Evolutionary conservation across 441 rosid species (phyloP), one percentile per base, ranked within the genome.

Genomic region (Eutrema salsugineum): DNA sequence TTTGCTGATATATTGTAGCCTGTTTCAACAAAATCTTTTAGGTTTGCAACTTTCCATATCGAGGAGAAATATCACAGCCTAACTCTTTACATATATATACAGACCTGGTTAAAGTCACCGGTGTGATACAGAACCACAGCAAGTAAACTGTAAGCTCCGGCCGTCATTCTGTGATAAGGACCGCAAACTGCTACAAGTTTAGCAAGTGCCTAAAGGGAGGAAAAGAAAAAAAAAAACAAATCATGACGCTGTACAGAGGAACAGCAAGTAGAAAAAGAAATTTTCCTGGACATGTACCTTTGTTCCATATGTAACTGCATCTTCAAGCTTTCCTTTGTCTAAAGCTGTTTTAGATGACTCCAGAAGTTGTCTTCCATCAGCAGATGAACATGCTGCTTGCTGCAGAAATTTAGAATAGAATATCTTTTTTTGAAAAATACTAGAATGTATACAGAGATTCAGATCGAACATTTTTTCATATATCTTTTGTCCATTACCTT

Each of bases 321-420:
- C 93, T 86, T 88, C 93, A 60, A 88, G 93, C 80, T 88, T 88
- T 72, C 93, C 93, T 73, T 88, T 88, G 77, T 88, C 93, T 61
- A 86, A 79, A 77, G 93, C 93, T 61, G 93, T 86, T 83, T 88
- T 88, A 66, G 93, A 88, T 48, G 89, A 88, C 80, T 88, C 93
- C 57, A 88, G 81, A 76, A 88, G 93, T 63, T 86, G 91, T 58
- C 93, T 83, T 73, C 93, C 93, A 78, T 88, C 91, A 15, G 93
- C 93, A 77, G 93, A 85, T 50, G 93, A 85, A 82, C 89, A 88
- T 53, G 93, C 84, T 55, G 86, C 85, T 84, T 80, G 86, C 86
- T 83, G 83, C 78, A 78, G 44, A 74, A 53, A 79, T 70, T 43
- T 61, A 59, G 15, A 57, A 57, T 35, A 30, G 32, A 65, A 65